Evolutionary conservation across 257 asterid genomes (phyloP), one percentile per base, ranked within the genome.

Genomic region (Fraxinus anomala): DNA sequence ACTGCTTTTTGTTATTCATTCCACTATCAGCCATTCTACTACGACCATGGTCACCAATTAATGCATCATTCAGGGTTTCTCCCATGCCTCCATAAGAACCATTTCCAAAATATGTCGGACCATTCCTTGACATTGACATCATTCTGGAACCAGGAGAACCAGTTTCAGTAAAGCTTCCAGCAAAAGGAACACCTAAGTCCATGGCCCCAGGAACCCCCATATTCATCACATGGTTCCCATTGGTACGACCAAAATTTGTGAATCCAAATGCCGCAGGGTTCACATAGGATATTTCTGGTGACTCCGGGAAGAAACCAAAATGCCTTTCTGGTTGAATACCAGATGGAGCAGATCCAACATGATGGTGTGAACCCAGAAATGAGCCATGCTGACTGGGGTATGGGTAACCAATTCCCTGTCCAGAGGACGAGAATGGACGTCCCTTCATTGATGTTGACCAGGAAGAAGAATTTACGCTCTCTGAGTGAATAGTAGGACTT

Each of bases 341-440:
- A 70, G 99, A 83, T 68, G 99, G 99, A 68, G 99, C 99, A 68
- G 99, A 95, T 71, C 99, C 99, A 24, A 91, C 92, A 24, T 90
- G 95, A 86, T 86, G 87, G 70, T 83, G 93, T 61, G 93, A 80
- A 68, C 91, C 85, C 63, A 82, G 92, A 83, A 89, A 76, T 4
- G 89, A 65, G 70, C 89, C 82, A 24, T 82, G 94, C 54, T 77
- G 88, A 86, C 73, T 84, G 68, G 96, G 72, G 82, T 83, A 88
- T 12, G 89, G 89, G 73, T 83, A 81, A 68, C 91, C 91, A 44
- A 81, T 81, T 34, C 88, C 89, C 73, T 83, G 91, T 42, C 85
- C 88, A 44, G 84, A 69, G 26, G 97, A 81, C 4, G 84, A 36
- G 77, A 82, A 81, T 21, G 86, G 94, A 67, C 77, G 88, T 4